phyloP scores from a whole-genome alignment of 2,329 filamentous ascomycete genomes.

The Talaromyces sp. region DNA sequence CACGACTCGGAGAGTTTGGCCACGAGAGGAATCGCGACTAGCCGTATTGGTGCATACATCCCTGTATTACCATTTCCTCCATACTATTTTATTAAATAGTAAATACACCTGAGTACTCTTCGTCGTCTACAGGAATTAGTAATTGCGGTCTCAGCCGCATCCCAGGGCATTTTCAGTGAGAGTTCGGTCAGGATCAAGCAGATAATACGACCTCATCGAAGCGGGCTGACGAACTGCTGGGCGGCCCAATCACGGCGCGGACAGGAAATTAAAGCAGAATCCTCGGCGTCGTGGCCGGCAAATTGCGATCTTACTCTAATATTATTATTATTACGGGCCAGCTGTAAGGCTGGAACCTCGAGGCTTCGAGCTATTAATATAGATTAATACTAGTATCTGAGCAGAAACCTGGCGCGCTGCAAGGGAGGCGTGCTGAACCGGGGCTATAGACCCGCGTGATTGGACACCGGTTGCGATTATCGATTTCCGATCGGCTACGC shows the following conservation, averaged over 20 bases:
- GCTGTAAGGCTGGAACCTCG: neutral
- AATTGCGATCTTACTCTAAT: neutral
- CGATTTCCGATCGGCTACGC: neutral
- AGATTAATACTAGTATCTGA: neutral
- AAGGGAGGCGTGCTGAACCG: neutral
- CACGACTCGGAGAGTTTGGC: neutral
- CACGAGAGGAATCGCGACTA: neutral
- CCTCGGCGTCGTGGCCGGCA: neutral
- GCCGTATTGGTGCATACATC: neutral
- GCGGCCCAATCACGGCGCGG: neutral
- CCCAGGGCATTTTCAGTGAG: neutral
- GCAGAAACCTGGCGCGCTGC: neutral
- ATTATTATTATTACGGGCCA: neutral
- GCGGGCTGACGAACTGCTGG: neutral
- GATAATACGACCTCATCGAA: neutral
- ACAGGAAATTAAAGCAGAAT: neutral
- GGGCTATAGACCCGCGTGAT: too few relatives aligned
- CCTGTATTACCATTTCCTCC: too few relatives aligned
- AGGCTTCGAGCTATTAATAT: neutral
- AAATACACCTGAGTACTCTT: too few relatives aligned
- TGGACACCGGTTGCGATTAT: too few relatives aligned
- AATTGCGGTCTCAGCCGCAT: neutral
- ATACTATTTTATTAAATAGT: too few relatives aligned
- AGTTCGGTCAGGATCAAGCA: neutral
- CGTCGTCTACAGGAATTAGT: too few relatives aligned